These are phyloP conservation scores for Leccinum solheimii DNA, from an alignment of 1,284 basidiomycete species.

Conservation along the genomic window DNA sequence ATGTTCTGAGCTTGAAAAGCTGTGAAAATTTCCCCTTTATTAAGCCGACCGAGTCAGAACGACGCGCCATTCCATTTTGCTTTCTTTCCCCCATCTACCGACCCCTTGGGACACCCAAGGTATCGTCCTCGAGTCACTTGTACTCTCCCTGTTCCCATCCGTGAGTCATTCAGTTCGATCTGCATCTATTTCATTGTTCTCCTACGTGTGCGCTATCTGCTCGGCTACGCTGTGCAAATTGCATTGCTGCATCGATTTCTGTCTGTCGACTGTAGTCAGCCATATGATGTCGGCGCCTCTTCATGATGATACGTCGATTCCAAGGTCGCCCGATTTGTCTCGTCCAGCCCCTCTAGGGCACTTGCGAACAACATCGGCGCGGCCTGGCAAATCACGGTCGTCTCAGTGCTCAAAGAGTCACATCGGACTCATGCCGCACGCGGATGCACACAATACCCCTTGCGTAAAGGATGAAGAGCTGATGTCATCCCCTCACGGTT, in stretches of 20 bases:
- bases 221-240: conserved; percentile 23
- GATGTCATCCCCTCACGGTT: conserved; percentile 42
- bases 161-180: conserved; percentile 33
- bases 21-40: conserved; percentile 38
- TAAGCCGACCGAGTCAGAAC: conserved; percentile 43
- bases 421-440: conserved; percentile 14
- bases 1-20: conserved; percentile 47
- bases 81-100: conserved; percentile 25
- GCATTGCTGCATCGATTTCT: conserved; percentile 25
- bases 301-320: conserved; percentile 19
- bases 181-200: conserved; percentile 30
- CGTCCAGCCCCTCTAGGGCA: conserved; percentile 28
- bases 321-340: conserved; percentile 37
- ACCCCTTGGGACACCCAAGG: conserved; percentile 26
- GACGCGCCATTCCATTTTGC: conserved; percentile 11
- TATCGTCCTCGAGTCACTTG: conserved; percentile 29
- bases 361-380: conserved; percentile 34
- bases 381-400: conserved; percentile 20
- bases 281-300: conserved; percentile 14
- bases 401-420: conserved; percentile 27
- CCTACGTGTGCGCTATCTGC: conserved; percentile 32
- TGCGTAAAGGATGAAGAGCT: conserved; percentile 32
- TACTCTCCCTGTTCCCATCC: conserved; percentile 16
- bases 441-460: conserved; percentile 26
- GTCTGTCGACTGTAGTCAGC: conserved; percentile 31